Conservation (phyloP, 805 yeast species). For the Cyberlindnera petersonii region DNA sequence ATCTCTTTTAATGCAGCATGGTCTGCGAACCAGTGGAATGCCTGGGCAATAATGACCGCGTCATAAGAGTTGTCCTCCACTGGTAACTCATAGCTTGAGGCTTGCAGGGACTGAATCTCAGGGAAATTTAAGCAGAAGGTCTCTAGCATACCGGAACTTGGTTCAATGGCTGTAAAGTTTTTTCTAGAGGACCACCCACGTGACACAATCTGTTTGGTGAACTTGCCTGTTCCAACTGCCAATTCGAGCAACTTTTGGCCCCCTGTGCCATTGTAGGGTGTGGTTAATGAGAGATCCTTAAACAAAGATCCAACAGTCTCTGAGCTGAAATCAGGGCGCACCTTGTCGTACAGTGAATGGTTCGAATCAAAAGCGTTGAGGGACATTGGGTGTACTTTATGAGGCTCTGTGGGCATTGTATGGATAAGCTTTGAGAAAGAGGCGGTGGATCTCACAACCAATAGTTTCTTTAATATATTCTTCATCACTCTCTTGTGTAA, state of each 20-base stretch:
- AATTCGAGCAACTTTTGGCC: conserved; percentile 40
- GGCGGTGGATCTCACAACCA: neutral
- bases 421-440: neutral
- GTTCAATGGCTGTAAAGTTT: conserved; percentile 47
- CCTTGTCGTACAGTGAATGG: conserved; percentile 47
- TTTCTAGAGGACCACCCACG: conserved; percentile 33
- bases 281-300: conserved; percentile 32
- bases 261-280: conserved; percentile 9
- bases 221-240: conserved; percentile 65
- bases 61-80: conserved; percentile 41
- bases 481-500: too few relatives aligned
- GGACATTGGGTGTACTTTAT: conserved; percentile 35
- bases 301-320: conserved; percentile 42
- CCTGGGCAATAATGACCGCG: conserved; percentile 54
- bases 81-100: conserved; percentile 47
- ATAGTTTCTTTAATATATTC: neutral
- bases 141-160: conserved; percentile 53
- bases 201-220: conserved; percentile 42
- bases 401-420: neutral
- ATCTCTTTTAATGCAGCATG: conserved; percentile 44
- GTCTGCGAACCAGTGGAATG: conserved; percentile 66
- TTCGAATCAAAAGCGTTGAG: conserved; percentile 47
- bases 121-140: conserved; percentile 47
- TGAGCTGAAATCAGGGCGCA: conserved; percentile 46
- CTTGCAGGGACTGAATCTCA: conserved; percentile 32